Evolutionary conservation across 257 asterid genomes (phyloP).

Genomic region (Solanum chmielewskii): DNA sequence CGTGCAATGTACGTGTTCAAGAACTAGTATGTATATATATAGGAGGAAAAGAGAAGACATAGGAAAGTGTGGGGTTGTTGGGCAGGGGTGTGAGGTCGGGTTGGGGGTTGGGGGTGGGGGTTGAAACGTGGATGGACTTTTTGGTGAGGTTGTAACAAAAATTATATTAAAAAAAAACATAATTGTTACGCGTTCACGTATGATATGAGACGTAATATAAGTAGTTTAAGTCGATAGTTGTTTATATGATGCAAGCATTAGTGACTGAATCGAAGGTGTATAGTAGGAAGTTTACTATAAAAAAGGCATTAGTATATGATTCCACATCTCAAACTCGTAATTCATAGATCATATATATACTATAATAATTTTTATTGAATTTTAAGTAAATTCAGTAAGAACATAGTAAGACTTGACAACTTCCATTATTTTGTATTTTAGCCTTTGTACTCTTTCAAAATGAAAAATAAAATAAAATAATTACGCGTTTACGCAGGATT

Average conservation of each 20-base stretch:
- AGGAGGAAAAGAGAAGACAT: not conserved
- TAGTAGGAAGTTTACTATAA: not conserved
- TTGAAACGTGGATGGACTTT: slow-evolving; percentile 46
- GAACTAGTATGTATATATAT: not conserved
- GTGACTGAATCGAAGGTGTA: not conserved
- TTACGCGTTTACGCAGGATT: not conserved
- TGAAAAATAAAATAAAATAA: not conserved
- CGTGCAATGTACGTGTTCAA: too few relatives aligned
- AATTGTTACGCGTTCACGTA: not conserved
- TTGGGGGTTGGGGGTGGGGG: not conserved
- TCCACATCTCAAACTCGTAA: not conserved
- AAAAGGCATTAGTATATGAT: not conserved
- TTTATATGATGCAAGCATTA: not conserved
- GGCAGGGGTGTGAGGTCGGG: not conserved
- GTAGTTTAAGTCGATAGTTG: not conserved
- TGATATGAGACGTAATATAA: not conserved
- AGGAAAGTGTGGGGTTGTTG: not conserved
- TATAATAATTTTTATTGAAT: not conserved
- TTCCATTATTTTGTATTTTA: not conserved
- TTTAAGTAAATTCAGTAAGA: not conserved
- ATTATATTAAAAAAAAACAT: not conserved
- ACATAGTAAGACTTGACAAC: not conserved
- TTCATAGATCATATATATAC: not conserved
- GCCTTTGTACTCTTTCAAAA: not conserved
- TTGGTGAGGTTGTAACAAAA: not conserved